Evolutionary conservation across 1,284 basidiomycete genomes (phyloP), one percentile per base, ranked within the genome.

Genomic region (Cystobasidium pallidum): DNA sequence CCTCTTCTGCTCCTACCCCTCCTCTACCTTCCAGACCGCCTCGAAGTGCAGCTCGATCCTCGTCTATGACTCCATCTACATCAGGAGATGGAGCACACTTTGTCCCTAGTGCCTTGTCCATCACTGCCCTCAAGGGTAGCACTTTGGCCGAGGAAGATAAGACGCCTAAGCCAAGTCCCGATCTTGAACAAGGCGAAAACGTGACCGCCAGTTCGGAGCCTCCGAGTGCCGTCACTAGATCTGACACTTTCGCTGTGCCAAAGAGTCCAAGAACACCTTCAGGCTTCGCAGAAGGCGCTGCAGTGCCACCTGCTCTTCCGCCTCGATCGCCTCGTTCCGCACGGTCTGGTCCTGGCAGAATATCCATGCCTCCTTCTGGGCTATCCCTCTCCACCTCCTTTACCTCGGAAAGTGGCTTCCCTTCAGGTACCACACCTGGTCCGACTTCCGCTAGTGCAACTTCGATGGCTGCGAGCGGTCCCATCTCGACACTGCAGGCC

Each of bases 21-120:
- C 26, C 62, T 64, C n/a, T 64, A 21, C 62, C 62, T 1, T 30
- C 47, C 4, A 47, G 62, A 51, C 62, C 62, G n/a, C 62, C 62
- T 34, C 43, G 62, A 39, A 51, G 62, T 64, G 62, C 62, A 45
- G 62, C 62, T 30, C 62, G 47, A 13, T 64, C 47, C 15, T 64
- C 62, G 3, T 30, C 43, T 32, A 32, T 52, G 47, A 64, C 43
- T 21, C 62, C 62, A 2, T 34, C 43, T 4, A 64, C 62, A 19
- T 64, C 62, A 8, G 47, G 34, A 34, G 62, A 64, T 32, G 47
- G 45, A 3, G 10, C 43, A 24, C 24, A 47, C 19, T 43, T 43
- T 15, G 24, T 36, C 6, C 39, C 43, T 2, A 45, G 43, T 28
- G 21, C 58, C 19, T 32, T 47, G 43, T 47, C 58, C 13, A 28